Evolutionary conservation across 345 rosid species (phyloP).

Genomic region (Rhizophora mangle): DNA sequence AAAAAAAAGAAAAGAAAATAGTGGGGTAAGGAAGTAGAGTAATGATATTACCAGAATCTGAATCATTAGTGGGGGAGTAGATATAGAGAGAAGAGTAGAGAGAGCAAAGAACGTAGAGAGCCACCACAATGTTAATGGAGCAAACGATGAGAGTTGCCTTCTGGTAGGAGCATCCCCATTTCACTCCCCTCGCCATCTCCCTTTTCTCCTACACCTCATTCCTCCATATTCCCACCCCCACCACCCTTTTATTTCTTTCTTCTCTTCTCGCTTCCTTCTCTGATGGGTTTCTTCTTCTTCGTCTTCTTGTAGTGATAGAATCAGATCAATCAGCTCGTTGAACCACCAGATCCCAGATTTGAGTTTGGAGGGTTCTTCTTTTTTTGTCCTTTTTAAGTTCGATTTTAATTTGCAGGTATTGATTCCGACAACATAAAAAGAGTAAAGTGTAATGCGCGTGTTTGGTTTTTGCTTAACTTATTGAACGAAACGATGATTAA

Average conservation of each 20-base stretch:
- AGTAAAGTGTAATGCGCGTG: too few species aligned
- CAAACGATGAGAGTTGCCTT: slow-evolving; percentile 77
- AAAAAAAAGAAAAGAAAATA: not conserved
- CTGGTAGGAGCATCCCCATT: slow-evolving; percentile 63
- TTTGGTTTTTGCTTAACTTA: too few species aligned
- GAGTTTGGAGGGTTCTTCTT: too few species aligned
- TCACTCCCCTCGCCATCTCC: slow-evolving; percentile 34
- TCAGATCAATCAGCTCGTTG: too few species aligned
- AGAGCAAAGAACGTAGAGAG: slow-evolving; percentile 85
- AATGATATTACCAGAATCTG: slow-evolving; percentile 11
- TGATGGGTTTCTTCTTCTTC: not conserved
- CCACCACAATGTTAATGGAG: slow-evolving; percentile 79
- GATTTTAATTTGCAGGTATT: too few species aligned
- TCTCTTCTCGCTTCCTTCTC: not conserved
- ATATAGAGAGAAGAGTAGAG: slow-evolving; percentile 74
- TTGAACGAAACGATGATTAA: too few species aligned
- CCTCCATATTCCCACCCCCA: slow-evolving; percentile 13
- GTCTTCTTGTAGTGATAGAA: too few species aligned
- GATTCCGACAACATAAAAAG: too few species aligned
- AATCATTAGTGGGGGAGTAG: slow-evolving; percentile 50
- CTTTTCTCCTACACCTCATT: slow-evolving; percentile 21
- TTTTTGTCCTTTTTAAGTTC: too few species aligned
- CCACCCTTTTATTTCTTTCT: not conserved
- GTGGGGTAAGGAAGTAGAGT: not conserved
- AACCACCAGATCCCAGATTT: too few species aligned